Conservation (phyloP, 768 basidiomycete genomes). For the Leccinellum albellum region DNA sequence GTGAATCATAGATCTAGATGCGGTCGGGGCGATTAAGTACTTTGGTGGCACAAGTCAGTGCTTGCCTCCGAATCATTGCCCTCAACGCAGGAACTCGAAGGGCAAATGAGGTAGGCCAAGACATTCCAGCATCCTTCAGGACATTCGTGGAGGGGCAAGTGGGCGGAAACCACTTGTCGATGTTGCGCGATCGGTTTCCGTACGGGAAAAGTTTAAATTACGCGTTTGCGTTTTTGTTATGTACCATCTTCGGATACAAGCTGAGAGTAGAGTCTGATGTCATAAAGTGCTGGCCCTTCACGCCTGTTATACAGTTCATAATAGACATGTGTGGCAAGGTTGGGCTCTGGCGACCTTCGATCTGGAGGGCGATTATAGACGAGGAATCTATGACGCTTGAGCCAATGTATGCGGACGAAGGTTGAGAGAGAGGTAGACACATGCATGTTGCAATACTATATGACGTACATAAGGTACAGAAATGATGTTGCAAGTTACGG, state of each 20-base stretch:
- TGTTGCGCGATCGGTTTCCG: neutral
- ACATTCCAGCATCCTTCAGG: neutral
- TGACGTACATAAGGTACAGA: neutral
- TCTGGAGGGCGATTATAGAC: neutral
- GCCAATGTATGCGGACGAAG: too few species aligned
- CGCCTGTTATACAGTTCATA: neutral
- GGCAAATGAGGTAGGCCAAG: neutral
- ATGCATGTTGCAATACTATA: too few species aligned
- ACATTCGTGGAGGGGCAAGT: neutral
- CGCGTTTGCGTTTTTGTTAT: neutral
- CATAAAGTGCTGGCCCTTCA: neutral
- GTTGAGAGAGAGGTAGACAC: neutral
- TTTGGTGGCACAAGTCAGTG: neutral
- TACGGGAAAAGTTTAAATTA: constrained; percentile 1
- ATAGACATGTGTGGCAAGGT: neutral
- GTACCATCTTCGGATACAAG: neutral
- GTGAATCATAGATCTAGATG: neutral
- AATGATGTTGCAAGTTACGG: constrained; percentile 2
- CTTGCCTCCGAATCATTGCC: neutral
- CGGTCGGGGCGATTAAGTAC: neutral
- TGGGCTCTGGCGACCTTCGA: constrained; percentile 1
- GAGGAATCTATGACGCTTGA: constrained; percentile 1
- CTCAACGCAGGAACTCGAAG: neutral
- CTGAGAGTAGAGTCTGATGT: neutral
- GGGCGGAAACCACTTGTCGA: neutral